Evolutionary conservation across 225 moss, liverwort and hornwort species (phyloP).

Genomic region (Physcomitrium patens): DNA sequence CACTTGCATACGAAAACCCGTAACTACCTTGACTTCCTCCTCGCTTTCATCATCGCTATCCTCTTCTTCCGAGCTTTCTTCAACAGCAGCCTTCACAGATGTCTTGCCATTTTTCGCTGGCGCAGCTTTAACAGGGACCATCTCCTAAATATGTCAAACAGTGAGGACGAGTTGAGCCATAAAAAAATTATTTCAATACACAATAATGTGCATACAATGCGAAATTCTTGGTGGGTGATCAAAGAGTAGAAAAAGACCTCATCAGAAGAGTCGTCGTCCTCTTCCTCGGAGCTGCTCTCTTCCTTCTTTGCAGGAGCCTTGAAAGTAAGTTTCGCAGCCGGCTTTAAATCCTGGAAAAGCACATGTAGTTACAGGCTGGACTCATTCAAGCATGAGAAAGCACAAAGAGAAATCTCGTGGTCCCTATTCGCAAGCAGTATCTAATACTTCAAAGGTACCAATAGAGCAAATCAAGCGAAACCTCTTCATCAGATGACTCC

Average conservation of each 20-base stretch:
- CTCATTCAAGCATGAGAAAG: too few species aligned
- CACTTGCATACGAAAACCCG: too few species aligned
- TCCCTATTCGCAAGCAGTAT: too few species aligned
- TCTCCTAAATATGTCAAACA: slow-evolving; percentile 17
- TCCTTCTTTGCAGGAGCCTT: slow-evolving; percentile 35
- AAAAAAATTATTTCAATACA: too few species aligned
- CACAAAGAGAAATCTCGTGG: too few species aligned
- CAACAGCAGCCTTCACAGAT: slow-evolving; percentile 19
- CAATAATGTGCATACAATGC: too few species aligned
- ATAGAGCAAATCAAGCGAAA: neutral
- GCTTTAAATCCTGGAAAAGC: slow-evolving; percentile 25
- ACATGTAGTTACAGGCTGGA: too few species aligned
- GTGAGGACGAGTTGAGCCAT: too few species aligned
- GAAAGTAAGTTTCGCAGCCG: neutral
- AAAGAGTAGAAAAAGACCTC: slow-evolving; percentile 21
- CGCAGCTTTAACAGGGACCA: slow-evolving; percentile 23
- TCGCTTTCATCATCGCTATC: slow-evolving; percentile 50
- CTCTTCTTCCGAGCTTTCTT: slow-evolving; percentile 47
- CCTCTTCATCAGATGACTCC: slow-evolving; percentile 56
- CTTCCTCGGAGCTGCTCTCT: slow-evolving; percentile 50
- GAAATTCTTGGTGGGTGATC: too few species aligned
- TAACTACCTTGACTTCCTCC: slow-evolving; percentile 46
- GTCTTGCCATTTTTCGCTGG: slow-evolving; percentile 48
- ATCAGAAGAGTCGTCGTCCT: slow-evolving; percentile 53
- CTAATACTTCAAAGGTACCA: too few species aligned